A percentile compares a stretch with the other conserved stretches of the same genome.
Evolutionary conservation across 225 moss, liverwort and hornwort species (phyloP).

Genomic region (Straminergon stramineum): DNA sequence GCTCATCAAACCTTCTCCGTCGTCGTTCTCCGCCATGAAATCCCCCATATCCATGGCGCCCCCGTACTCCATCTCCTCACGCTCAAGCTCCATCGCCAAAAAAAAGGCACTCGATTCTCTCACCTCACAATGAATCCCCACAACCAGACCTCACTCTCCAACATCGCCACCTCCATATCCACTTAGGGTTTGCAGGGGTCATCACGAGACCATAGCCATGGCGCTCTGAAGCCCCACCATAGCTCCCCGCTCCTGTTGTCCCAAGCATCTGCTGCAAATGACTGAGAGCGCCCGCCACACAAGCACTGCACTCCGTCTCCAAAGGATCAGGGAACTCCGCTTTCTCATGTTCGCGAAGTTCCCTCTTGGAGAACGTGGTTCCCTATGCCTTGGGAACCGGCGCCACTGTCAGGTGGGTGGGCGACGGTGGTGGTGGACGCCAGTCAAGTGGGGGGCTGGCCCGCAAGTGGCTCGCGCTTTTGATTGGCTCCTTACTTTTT

Average conservation of each 20-base stretch:
- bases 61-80: slow-evolving; percentile 67
- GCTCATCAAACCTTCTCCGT: slow-evolving; percentile 51
- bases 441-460: slow-evolving; percentile 2
- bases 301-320: neutral
- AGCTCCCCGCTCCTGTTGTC: neutral
- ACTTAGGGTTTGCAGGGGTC: slow-evolving; percentile 11
- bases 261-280: neutral
- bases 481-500: neutral
- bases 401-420: neutral
- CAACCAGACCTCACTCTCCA: slow-evolving; percentile 18
- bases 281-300: slow-evolving; percentile 5
- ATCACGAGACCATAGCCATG: neutral
- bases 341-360: neutral
- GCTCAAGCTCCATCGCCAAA: slow-evolving; percentile 28
- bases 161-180: slow-evolving; percentile 17
- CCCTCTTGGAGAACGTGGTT: too few species aligned
- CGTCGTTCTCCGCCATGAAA: slow-evolving; percentile 72
- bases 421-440: neutral
- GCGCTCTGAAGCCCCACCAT: slow-evolving; percentile 1
- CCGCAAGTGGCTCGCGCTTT: neutral
- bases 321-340: neutral
- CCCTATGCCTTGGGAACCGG: neutral
- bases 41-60: slow-evolving; percentile 71
- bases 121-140: slow-evolving; percentile 18
- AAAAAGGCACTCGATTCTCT: neutral